These are phyloP conservation scores for Metarhizium humberi DNA, from an alignment of 2,329 filamentous ascomycete genomes.

Conservation along the genomic window DNA sequence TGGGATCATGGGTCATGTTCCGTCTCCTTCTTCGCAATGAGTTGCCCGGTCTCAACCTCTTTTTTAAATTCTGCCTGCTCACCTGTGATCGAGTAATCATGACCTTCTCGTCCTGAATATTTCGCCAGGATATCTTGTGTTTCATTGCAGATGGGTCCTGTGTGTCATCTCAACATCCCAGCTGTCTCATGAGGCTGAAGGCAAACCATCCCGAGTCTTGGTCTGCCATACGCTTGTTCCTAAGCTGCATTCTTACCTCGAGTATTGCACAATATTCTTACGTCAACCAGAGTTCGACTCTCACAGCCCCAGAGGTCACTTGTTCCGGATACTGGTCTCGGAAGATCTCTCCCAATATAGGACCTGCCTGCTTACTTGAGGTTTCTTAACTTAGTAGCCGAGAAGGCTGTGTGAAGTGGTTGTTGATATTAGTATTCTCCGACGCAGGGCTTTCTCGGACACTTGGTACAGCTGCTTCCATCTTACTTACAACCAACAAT, in stretches of 20 bases:
- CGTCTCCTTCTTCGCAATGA: constrained; percentile 1
- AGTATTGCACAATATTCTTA: constrained; percentile 1
- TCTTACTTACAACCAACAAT: constrained; percentile 32
- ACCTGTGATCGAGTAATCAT: constrained; percentile 6
- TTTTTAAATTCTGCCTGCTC: constrained; percentile 2
- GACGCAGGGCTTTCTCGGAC: constrained; percentile 1
- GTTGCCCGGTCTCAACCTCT: constrained; percentile 2
- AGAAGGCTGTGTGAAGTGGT: constrained; percentile 30
- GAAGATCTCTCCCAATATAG: constrained; percentile 2
- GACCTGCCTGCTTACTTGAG: constrained; percentile 5
- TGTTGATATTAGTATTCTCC: constrained; percentile 4
- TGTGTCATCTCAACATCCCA: constrained; percentile 12
- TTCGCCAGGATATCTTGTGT: constrained; percentile 8
- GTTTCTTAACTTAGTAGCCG: constrained; percentile 15
- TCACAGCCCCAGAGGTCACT: constrained; percentile 7
- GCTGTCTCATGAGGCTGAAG: constrained; percentile 12
- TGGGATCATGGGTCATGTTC: constrained; percentile 4
- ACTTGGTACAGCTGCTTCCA: constrained; percentile 20
- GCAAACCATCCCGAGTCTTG: not conserved
- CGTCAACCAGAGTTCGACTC: not conserved
- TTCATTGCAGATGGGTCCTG: constrained; percentile 15
- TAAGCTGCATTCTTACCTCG: not conserved
- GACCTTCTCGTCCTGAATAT: constrained; percentile 5
- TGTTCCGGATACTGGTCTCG: constrained; percentile 1
- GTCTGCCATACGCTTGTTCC: not conserved